A percentile compares a stretch with the other conserved stretches of the same genome.
These are phyloP conservation scores for Alternaria panax DNA, from an alignment of 2,329 filamentous ascomycete species.

Conservation along the genomic window DNA sequence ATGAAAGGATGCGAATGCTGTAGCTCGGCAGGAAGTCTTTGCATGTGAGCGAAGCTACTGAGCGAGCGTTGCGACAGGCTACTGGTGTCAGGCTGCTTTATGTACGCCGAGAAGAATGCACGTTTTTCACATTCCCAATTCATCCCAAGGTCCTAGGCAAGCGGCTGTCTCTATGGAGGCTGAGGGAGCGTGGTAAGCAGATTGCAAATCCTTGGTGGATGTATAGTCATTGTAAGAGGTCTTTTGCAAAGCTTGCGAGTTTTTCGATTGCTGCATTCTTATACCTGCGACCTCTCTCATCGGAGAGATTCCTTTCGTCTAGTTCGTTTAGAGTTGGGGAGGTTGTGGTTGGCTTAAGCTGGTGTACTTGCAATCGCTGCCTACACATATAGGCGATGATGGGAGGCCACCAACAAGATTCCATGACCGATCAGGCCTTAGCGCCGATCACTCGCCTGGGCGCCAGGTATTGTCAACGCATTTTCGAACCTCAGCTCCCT, in stretches of 20 bases:
- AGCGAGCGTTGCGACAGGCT: background rate
- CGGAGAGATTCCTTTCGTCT: no score
- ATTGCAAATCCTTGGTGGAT: background rate
- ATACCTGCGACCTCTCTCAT: no score
- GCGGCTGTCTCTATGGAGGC: background rate
- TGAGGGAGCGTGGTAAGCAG: background rate
- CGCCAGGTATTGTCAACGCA: background rate
- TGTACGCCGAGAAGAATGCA: background rate
- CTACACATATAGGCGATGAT: background rate
- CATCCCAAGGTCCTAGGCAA: background rate
- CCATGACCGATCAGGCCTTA: background rate
- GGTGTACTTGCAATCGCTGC: background rate
- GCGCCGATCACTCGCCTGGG: background rate
- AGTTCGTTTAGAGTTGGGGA: no score
- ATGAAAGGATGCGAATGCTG: conserved; percentile 19
- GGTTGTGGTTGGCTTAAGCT: no score
- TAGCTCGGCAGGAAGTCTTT: conserved; percentile 21
- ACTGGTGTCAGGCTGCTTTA: background rate
- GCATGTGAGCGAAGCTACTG: conserved; percentile 7
- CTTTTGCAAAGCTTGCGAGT: background rate
- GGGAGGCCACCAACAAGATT: background rate
- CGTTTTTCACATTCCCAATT: background rate
- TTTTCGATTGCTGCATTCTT: no score
- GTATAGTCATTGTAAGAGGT: background rate
- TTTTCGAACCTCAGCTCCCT: background rate